Evolutionary conservation across 345 rosid genomes (phyloP), one percentile per base, ranked within the genome.

Genomic region (Rhizophora apiculata): DNA sequence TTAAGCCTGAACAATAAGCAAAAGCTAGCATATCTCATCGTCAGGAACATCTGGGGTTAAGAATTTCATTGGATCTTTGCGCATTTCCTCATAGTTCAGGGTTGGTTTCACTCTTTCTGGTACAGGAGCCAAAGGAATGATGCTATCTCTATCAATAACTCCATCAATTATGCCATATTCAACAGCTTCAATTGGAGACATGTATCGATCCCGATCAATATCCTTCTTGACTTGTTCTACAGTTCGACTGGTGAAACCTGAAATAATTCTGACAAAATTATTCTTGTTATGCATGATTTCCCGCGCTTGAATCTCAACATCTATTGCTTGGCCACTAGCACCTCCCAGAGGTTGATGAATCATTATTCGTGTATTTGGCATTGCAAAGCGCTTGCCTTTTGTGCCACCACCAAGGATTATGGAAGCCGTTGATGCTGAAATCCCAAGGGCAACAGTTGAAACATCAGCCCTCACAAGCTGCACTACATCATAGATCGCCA

Each of bases 331-430:
- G 67, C 99, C 99, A 51, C 96, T 88, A 37, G 92, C 94, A 54
- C 96, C 97, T 72, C 99, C 98, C 60, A 86, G 85, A 0, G 99
- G 99, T 56, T 90, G 99, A 78, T 92, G 96, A 61, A 95, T 84
- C 99, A 95, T 95, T 70, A 95, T 85, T 71, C 98, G 84, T 0
- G 99, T 76, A 72, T 92, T 92, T 68, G 99, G 98, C 99, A 95
- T 95, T 0, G 98, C 92, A 68, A 90, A 78, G 30, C 98, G 96
- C 84, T 95, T 95, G 54, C 99, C 99, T 79, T 88, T 92, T 52
- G 92, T 80, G 8, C 99, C 99, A 39, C 94, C 97, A 52, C 96
- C 98, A 60, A 95, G 98, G 70, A 95, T 88, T 31, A 95, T 67
- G 24, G 99, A 83, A 69, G 99, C 96, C 48, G 99, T 88, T 68